Conservation (phyloP, 495 filamentous ascomycete genomes). For the Viridothelium virens region DNA sequence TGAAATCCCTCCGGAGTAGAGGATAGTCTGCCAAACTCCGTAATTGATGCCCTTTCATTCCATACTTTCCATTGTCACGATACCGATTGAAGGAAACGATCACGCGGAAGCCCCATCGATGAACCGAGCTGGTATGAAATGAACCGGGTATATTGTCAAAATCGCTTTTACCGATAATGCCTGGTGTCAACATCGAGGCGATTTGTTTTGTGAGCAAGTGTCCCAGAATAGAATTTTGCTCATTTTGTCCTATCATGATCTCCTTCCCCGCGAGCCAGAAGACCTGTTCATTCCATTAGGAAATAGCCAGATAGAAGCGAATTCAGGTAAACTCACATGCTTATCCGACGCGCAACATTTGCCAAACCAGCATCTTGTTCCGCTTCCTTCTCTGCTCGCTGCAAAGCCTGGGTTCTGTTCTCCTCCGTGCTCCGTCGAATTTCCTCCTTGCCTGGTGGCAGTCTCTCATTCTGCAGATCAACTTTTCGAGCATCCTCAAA, state of each 20-base stretch:
- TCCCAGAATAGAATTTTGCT: background rate
- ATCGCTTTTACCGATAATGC: background rate
- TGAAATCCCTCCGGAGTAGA: background rate
- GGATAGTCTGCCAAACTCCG: background rate
- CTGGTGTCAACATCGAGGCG: background rate
- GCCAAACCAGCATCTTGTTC: slow-evolving; percentile 84
- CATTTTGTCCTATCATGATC: background rate
- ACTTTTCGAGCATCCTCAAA: slow-evolving; percentile 99
- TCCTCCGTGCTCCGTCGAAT: slow-evolving; percentile 71
- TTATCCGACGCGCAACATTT: slow-evolving; percentile 77
- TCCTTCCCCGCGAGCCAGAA: slow-evolving; percentile 4
- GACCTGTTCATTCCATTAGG: background rate
- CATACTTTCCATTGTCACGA: background rate
- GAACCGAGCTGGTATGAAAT: background rate
- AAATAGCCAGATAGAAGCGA: background rate
- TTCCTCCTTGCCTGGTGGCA: slow-evolving; percentile 89
- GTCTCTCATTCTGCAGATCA: slow-evolving; percentile 88
- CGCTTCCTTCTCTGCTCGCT: slow-evolving; percentile 74
- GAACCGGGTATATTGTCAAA: background rate
- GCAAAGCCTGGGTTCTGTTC: slow-evolving; percentile 70
- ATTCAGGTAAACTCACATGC: slow-evolving; percentile 64
- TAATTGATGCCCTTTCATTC: background rate
- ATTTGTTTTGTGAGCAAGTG: background rate
- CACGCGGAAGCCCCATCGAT: background rate
- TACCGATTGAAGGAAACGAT: background rate